Evolutionary conservation across 768 basidiomycete genomes (phyloP), one percentile per base, ranked within the genome.

Genomic region (Suillus clintonianus): DNA sequence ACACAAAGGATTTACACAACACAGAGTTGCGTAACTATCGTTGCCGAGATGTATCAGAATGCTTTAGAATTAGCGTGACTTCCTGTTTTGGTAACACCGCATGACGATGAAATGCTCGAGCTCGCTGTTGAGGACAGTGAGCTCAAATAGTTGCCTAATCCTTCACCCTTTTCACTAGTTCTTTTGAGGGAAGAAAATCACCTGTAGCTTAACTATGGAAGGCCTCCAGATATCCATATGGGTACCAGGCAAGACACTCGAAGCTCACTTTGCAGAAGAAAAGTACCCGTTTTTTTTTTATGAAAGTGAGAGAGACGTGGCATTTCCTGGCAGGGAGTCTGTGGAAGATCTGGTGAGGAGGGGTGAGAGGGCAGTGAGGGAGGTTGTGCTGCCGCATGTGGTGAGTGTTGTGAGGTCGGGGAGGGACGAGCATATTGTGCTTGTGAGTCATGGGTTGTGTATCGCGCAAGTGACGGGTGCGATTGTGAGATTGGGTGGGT

Each of bases 381-480:
- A 86, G 7, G 37, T 57, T 10, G 70, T 92, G 7, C 69, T 89
- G 68, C 84, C 87, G 4, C 82, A 88, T 66, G 74, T 92, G n/a
- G 64, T 74, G 73, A 69, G 79, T n/a, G 80, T 79, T 1, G 77
- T 77, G 24, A 76, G 77, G 62, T 73, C 76, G 22, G 77, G 78
- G 43, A 73, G 62, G 62, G 69, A 76, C 43, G 78, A 78, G 39
- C 89, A 88, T 65, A 71, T 92, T 32, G 90, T 85, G 1, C 68
- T 93, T 41, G 86, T 92, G 54, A 91, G 91, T 74, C 92, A 94
- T 73, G 90, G 92, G 0, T 68, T 91, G 27, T 88, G 87, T 72
- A 89, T 93, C 53, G 78, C 76, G 34, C 86, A 89, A 74, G 72
- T 89, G 17, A 71, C 90, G 5, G 77, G 79, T 36, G 82, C 82